phyloP scores from a whole-genome alignment of 768 basidiomycete species.

The Boletus vinaceobasis region DNA sequence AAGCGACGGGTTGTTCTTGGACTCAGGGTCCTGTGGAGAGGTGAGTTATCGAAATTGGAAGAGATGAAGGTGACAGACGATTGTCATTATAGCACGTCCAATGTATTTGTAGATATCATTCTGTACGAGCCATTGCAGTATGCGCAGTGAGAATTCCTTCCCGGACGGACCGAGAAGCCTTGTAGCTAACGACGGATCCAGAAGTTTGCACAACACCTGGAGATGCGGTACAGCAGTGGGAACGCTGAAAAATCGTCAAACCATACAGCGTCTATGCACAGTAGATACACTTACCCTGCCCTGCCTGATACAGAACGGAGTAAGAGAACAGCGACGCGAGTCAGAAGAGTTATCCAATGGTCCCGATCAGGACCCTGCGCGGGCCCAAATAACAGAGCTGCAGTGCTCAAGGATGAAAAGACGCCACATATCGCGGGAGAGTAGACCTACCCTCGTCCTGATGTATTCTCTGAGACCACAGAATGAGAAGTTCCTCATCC shows the following conservation, averaged over 20 bases:
- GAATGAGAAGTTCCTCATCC: constrained; percentile 29
- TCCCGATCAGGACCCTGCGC: constrained; percentile 35
- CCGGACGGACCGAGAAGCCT: constrained; percentile 29
- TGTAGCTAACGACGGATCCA: constrained; percentile 27
- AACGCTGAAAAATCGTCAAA: constrained; percentile 39
- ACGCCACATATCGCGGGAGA: neutral
- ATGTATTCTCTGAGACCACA: constrained; percentile 31
- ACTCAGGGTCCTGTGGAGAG: constrained; percentile 47
- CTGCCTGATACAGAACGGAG: constrained; percentile 48
- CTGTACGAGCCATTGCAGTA: constrained; percentile 45
- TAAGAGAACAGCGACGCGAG: constrained; percentile 46
- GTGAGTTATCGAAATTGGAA: neutral
- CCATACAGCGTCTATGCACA: neutral
- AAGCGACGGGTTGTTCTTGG: constrained; percentile 42
- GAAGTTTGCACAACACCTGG: constrained; percentile 45
- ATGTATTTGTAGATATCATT: constrained; percentile 42
- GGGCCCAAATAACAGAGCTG: constrained; percentile 42
- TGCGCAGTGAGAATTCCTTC: constrained; percentile 27
- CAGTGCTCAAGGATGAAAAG: neutral
- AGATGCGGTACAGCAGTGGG: constrained; percentile 43
- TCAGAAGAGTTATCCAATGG: constrained; percentile 64
- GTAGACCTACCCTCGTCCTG: constrained; percentile 19
- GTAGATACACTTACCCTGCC: constrained; percentile 45
- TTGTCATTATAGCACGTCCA: constrained; percentile 22
- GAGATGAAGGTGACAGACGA: constrained; percentile 42